phyloP scores from a whole-genome alignment of 441 rosid species.

The Manihot esculenta region DNA sequence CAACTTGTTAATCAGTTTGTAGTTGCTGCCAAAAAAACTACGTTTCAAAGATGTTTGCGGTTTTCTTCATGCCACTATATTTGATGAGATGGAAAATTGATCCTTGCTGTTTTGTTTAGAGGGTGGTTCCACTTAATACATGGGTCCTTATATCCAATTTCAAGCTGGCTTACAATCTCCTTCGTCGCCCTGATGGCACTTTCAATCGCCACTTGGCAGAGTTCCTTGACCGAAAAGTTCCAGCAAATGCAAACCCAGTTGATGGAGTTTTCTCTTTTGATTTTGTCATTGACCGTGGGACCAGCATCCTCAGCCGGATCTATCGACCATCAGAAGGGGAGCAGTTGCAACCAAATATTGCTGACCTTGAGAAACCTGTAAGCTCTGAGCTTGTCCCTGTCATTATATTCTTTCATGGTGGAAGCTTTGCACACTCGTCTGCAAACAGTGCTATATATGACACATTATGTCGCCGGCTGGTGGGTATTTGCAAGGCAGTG shows the following conservation, averaged over 20 bases:
- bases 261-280: constrained; percentile 94
- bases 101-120: constrained; percentile 41
- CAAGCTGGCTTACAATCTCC: constrained; percentile 89
- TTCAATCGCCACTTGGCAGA: constrained; percentile 91
- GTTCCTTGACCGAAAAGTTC: constrained; percentile 88
- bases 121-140: constrained; percentile 92
- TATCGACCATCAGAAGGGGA: constrained; percentile 44
- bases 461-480: constrained; percentile 81
- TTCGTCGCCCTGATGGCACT: constrained; percentile 88
- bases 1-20: constrained; percentile 9
- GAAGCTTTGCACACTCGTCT: constrained; percentile 96
- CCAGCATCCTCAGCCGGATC: constrained; percentile 71
- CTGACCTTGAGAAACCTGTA: constrained; percentile 60
- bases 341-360: constrained; percentile 39
- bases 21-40: not conserved
- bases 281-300: constrained; percentile 66
- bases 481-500: constrained; percentile 55
- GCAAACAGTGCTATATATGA: constrained; percentile 88
- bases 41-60: not conserved
- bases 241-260: constrained; percentile 68
- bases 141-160: constrained; percentile 97
- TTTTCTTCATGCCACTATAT: not conserved
- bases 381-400: constrained; percentile 72
- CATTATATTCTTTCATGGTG: constrained; percentile 91
- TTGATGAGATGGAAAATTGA: not conserved